Conservation (phyloP, 2,329 filamentous ascomycete species). For the Amauroascus niger region DNA sequence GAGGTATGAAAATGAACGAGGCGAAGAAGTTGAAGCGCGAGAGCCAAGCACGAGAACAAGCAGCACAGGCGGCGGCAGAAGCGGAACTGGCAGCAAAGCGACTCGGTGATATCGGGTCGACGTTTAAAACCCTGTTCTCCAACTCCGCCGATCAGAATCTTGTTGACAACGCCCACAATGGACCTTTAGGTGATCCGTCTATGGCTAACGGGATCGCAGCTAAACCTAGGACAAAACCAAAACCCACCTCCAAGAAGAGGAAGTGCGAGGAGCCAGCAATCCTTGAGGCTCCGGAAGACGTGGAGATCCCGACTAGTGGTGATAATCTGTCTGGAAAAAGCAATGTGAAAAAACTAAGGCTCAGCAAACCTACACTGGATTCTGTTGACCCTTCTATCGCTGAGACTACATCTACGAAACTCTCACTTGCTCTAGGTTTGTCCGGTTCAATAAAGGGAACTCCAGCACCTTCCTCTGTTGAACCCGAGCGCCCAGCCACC, state of each 20-base stretch:
- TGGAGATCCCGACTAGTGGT: slow-evolving; percentile 21
- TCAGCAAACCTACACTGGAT: slow-evolving; percentile 23
- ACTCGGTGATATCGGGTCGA: slow-evolving; percentile 31
- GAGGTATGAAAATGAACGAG: slow-evolving; percentile 52
- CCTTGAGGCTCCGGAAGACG: slow-evolving; percentile 19
- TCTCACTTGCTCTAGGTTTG: slow-evolving; percentile 15
- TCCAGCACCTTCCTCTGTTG: slow-evolving; percentile 10
- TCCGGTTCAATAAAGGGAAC: slow-evolving; percentile 10
- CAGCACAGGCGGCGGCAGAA: slow-evolving; percentile 33
- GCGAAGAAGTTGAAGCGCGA: slow-evolving; percentile 54
- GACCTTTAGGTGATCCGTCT: slow-evolving; percentile 18
- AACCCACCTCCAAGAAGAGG: slow-evolving; percentile 39
- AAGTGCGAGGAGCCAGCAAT: slow-evolving; percentile 44
- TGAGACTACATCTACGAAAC: slow-evolving; percentile 11
- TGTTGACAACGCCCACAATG: slow-evolving; percentile 18
- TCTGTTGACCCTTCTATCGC: slow-evolving; percentile 16
- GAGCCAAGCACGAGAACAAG: slow-evolving; percentile 41
- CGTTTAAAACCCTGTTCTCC: slow-evolving; percentile 31
- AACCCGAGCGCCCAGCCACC: slow-evolving; percentile 13
- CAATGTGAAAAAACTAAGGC: slow-evolving; percentile 33
- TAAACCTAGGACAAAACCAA: slow-evolving; percentile 22
- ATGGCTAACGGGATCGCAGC: slow-evolving; percentile 22
- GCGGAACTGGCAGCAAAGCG: slow-evolving; percentile 32
- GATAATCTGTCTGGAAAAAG: slow-evolving; percentile 18
- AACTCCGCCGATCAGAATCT: slow-evolving; percentile 20